Evolutionary conservation across 2,329 filamentous ascomycete genomes (phyloP).

Genomic region (Falciphora oryzae): DNA sequence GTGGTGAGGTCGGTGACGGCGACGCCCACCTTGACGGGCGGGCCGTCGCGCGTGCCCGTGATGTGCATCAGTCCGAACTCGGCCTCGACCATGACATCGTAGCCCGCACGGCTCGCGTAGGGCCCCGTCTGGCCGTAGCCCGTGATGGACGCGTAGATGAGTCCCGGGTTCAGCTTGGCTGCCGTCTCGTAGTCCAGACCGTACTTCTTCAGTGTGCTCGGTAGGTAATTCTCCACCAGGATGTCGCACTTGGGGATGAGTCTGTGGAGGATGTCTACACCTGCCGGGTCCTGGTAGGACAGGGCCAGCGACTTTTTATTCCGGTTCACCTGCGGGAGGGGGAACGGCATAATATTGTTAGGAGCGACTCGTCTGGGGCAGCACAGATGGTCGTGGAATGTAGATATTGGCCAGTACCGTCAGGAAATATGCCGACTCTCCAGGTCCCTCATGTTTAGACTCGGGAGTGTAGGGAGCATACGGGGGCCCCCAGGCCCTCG

Average conservation of each 20-base stretch:
- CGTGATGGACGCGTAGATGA: slow-evolving; percentile 95
- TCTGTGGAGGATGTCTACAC: slow-evolving; percentile 80
- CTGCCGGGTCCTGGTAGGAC: slow-evolving; percentile 80
- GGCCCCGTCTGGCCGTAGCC: slow-evolving; percentile 96
- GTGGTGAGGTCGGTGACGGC: slow-evolving; percentile 96
- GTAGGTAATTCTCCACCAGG: slow-evolving; percentile 94
- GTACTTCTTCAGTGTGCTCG: slow-evolving; percentile 85
- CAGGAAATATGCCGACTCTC: slow-evolving; percentile 93
- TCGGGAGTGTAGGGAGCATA: slow-evolving; percentile 72
- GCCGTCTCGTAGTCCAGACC: slow-evolving; percentile 81
- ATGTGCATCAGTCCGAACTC: slow-evolving; percentile 99
- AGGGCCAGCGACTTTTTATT: slow-evolving; percentile 94
- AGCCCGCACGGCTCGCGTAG: slow-evolving; percentile 80
- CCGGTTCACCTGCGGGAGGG: slow-evolving; percentile 66
- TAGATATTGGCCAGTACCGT: slow-evolving; percentile 48
- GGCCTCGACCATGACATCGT: slow-evolving; percentile 99
- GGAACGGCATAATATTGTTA: slow-evolving; percentile 1
- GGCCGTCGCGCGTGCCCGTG: slow-evolving; percentile 79
- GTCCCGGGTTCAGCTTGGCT: slow-evolving; percentile 70
- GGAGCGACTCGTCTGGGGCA: too few species aligned
- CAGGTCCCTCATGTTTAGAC: slow-evolving; percentile 58
- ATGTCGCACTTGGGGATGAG: slow-evolving; percentile 83
- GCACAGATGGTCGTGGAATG: not conserved
- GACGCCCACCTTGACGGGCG: slow-evolving; percentile 94
- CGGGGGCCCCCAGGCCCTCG: slow-evolving; percentile 91